These are phyloP conservation scores for Pseudogymnoascus sp. DNA, from an alignment of 2,329 filamentous ascomycete species.

Conservation along the genomic window DNA sequence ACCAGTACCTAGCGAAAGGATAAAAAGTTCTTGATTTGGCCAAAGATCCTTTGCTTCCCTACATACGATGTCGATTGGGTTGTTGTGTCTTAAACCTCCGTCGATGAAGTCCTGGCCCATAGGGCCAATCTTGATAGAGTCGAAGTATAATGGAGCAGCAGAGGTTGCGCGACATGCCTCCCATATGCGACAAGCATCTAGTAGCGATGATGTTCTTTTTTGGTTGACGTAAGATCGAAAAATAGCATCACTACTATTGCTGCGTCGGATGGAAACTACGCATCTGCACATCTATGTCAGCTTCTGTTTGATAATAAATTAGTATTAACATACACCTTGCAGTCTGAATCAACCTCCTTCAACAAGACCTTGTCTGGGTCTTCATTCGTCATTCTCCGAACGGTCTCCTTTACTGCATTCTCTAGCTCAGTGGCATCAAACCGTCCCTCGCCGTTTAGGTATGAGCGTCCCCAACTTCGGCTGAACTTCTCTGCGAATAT, in stretches of 20 bases:
- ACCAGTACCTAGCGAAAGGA: too few relatives aligned
- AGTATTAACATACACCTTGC: too few relatives aligned
- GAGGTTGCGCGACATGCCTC: slow-evolving; percentile 38
- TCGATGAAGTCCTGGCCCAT: slow-evolving; percentile 33
- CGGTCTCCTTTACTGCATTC: slow-evolving; percentile 22
- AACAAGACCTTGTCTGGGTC: slow-evolving; percentile 22
- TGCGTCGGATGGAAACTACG: too few relatives aligned
- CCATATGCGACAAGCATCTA: too few relatives aligned
- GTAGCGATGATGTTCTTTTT: too few relatives aligned
- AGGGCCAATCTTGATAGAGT: slow-evolving; percentile 32
- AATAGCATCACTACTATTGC: too few relatives aligned
- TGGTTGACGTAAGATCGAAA: too few relatives aligned
- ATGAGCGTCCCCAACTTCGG: too few relatives aligned
- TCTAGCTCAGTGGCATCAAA: slow-evolving; percentile 15
- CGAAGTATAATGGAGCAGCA: slow-evolving; percentile 35
- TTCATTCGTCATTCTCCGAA: slow-evolving; percentile 20
- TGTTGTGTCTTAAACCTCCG: slow-evolving; percentile 37
- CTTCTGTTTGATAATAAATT: too few relatives aligned
- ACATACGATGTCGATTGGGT: slow-evolving; percentile 36
- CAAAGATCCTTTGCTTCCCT: slow-evolving; percentile 33
- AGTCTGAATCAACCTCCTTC: slow-evolving; percentile 22
- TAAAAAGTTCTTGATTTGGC: too few relatives aligned
- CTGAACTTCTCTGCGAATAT: slow-evolving; percentile 34
- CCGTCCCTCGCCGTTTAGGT: slow-evolving; percentile 15
- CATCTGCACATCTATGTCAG: slow-evolving; percentile 18